A percentile compares a stretch with the other conserved stretches of the same genome.
Conservation (phyloP, 257 asterid species). For the Ophiorrhiza pumila region DNA sequence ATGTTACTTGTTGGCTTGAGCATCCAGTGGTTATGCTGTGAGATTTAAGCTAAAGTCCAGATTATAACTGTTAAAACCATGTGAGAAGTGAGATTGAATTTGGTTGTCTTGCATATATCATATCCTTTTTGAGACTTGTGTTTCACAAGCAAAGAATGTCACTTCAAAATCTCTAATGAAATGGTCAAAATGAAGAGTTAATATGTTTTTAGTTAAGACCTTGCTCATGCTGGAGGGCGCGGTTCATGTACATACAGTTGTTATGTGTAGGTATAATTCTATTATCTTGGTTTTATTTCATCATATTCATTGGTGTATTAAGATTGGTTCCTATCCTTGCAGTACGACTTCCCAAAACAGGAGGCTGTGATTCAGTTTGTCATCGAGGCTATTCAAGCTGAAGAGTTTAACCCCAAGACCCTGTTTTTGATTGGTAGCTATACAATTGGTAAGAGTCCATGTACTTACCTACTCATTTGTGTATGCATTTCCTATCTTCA, state of each 20-base stretch:
- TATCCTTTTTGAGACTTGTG: background rate
- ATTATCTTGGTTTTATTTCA: background rate
- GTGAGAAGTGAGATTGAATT: background rate
- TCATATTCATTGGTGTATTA: background rate
- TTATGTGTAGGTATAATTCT: too few species aligned
- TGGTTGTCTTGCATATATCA: background rate
- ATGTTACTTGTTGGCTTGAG: background rate
- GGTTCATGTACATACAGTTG: conserved; percentile 4
- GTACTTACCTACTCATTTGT: conserved; percentile 1
- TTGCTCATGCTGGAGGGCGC: background rate
- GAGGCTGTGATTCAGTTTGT: conserved; percentile 85
- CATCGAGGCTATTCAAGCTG: conserved; percentile 96
- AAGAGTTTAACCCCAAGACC: conserved; percentile 82
- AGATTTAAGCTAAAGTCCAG: background rate
- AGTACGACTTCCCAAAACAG: conserved; percentile 96
- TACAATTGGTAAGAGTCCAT: conserved; percentile 66
- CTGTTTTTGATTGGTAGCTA: conserved; percentile 94
- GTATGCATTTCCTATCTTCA: background rate
- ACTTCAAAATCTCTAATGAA: background rate
- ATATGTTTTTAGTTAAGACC: background rate
- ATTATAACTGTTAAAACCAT: background rate
- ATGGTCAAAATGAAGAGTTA: background rate
- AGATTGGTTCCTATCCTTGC: conserved; percentile 30
- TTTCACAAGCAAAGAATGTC: background rate
- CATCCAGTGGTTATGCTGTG: background rate